Percentiles rank a stretch among this genome's conserved stretches.
Evolutionary conservation across 2,329 filamentous ascomycete species (phyloP).

Genomic region (Cladosporium velox): DNA sequence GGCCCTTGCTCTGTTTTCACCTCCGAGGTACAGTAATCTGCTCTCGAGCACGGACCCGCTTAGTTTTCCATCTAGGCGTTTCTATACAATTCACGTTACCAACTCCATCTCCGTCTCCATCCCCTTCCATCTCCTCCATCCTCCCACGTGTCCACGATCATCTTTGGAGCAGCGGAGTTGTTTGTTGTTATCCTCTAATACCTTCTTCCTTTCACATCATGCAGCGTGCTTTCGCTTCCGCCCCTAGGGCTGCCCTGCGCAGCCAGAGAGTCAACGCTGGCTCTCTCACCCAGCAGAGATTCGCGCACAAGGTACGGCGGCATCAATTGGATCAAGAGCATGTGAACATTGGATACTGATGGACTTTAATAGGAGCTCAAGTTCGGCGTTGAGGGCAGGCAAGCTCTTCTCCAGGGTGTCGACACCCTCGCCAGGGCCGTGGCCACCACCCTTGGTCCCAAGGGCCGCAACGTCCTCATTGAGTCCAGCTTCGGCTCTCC

Average conservation of each 20-base stretch:
- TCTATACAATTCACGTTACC: conserved; percentile 11
- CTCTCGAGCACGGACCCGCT: background rate
- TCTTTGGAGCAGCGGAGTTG: conserved; percentile 16
- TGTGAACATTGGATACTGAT: conserved; percentile 30
- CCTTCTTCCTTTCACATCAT: conserved; percentile 51
- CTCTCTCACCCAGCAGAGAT: conserved; percentile 84
- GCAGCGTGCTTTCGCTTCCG: conserved; percentile 91
- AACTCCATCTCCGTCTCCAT: conserved; percentile 14
- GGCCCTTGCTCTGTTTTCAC: background rate
- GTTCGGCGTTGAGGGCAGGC: conserved; percentile 93
- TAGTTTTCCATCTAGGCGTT: conserved; percentile 2
- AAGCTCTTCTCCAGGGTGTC: conserved; percentile 85
- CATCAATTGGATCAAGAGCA: conserved; percentile 8
- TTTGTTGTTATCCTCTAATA: conserved; percentile 18
- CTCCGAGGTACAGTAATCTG: conserved; percentile 5
- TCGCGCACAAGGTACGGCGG: conserved; percentile 85
- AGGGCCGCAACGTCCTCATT: conserved; percentile 97
- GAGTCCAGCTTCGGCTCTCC: conserved; percentile 98
- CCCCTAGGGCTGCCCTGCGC: conserved; percentile 76
- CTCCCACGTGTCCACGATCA: conserved; percentile 18
- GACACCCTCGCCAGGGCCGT: conserved; percentile 97
- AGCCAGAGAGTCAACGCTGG: conserved; percentile 58
- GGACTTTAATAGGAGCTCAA: conserved; percentile 75
- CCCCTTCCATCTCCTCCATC: conserved; percentile 19
- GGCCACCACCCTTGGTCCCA: conserved; percentile 92